Evolutionary conservation across 1,284 basidiomycete genomes (phyloP).

Genomic region (Leccinum proliferum): DNA sequence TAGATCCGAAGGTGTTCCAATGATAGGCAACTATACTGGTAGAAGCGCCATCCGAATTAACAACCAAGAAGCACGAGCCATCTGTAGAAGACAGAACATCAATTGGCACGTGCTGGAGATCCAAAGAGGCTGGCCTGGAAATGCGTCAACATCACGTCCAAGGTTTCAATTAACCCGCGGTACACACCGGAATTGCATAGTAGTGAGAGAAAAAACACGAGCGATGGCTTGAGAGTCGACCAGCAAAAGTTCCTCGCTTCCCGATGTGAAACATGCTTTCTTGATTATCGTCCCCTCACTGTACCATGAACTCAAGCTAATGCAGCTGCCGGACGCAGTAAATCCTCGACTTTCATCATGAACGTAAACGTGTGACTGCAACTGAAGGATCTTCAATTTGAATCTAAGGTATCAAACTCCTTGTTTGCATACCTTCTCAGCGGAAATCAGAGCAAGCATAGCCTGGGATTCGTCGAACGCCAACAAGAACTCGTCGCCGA

Average conservation of each 20-base stretch:
- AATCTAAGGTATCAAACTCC: not conserved
- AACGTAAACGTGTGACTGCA: conserved; percentile 39
- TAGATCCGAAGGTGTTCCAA: conserved; percentile 51
- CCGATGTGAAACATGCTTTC: conserved; percentile 37
- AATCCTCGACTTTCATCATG: conserved; percentile 37
- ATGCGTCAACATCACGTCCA: not conserved
- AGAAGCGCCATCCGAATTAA: conserved; percentile 19
- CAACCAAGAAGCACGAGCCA: conserved; percentile 44
- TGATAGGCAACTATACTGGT: conserved; percentile 39
- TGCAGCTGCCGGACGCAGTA: conserved; percentile 33
- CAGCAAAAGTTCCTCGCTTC: conserved; percentile 46
- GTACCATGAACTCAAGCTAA: conserved; percentile 44
- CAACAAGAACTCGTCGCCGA: no score
- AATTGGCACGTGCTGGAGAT: conserved; percentile 31
- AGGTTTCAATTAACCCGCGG: not conserved
- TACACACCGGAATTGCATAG: conserved; percentile 46
- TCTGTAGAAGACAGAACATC: conserved; percentile 44
- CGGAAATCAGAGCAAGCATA: no score
- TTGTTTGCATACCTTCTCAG: conserved; percentile 21
- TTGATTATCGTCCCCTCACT: conserved; percentile 27
- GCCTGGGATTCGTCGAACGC: no score
- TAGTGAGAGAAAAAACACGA: conserved; percentile 46
- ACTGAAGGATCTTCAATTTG: conserved; percentile 18
- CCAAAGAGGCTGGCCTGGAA: conserved; percentile 42
- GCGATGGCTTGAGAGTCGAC: conserved; percentile 38